phyloP scores from a whole-genome alignment of 2,329 filamentous ascomycete species.

The Talaromyces pinophilus region DNA sequence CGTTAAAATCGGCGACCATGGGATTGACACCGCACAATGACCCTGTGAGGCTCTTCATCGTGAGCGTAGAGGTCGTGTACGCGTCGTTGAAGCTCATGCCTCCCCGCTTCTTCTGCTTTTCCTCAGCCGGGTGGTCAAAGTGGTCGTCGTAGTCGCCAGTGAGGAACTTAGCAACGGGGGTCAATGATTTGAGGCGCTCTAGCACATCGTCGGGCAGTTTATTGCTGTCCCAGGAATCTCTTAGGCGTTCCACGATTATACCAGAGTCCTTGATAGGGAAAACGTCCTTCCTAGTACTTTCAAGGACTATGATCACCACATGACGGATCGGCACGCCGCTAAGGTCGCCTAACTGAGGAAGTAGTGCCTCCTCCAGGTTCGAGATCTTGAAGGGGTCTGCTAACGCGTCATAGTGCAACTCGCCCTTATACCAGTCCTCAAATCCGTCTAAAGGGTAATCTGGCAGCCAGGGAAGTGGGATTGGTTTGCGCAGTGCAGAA shows the following conservation, averaged over 20 bases:
- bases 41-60: conserved; percentile 47
- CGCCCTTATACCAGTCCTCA: conserved; percentile 30
- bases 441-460: conserved; percentile 30
- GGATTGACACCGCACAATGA: conserved; percentile 49
- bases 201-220: conserved; percentile 37
- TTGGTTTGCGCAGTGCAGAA: conserved; percentile 27
- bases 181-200: conserved; percentile 32
- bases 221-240: conserved; percentile 39
- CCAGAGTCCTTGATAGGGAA: conserved; percentile 49
- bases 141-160: conserved; percentile 33
- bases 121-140: conserved; percentile 16
- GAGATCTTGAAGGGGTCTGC: conserved; percentile 47
- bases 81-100: conserved; percentile 47
- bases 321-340: conserved; percentile 45
- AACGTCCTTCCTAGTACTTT: conserved; percentile 50
- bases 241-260: conserved; percentile 37
- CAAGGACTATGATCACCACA: conserved; percentile 48
- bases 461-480: conserved; percentile 32
- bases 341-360: conserved; percentile 21
- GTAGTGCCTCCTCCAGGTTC: conserved; percentile 40
- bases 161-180: conserved; percentile 33
- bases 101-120: conserved; percentile 34
- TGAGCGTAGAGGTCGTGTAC: conserved; percentile 48
- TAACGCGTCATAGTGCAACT: conserved; percentile 37
- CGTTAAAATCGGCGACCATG: conserved; percentile 47